Evolutionary conservation across 176 grass and related monocot genomes (phyloP).

Genomic region (Canna indica): DNA sequence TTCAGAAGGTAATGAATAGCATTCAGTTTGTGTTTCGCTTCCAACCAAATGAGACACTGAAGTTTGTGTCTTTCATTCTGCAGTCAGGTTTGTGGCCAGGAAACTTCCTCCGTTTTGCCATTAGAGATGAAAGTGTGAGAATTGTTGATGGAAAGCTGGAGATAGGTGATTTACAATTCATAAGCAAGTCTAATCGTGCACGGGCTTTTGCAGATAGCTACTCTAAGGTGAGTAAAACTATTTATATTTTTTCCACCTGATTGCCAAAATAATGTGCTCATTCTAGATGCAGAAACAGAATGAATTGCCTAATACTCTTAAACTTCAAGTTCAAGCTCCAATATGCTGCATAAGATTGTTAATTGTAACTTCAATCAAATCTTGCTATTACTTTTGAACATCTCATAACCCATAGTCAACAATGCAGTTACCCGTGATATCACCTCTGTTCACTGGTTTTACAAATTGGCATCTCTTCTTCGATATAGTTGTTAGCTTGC

Average conservation of each 20-base stretch:
- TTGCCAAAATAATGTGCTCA: neutral
- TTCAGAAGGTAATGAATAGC: constrained; percentile 56
- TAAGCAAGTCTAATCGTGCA: constrained; percentile 50
- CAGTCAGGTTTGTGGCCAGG: constrained; percentile 58
- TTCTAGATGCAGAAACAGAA: neutral
- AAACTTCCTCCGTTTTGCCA: constrained; percentile 59
- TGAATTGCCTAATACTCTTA: neutral
- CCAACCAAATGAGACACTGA: neutral
- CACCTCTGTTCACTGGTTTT: no score
- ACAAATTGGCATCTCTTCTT: no score
- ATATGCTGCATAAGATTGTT: neutral
- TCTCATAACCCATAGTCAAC: no score
- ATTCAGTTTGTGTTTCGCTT: constrained; percentile 19
- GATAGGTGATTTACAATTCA: constrained; percentile 51
- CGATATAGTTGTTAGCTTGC: no score
- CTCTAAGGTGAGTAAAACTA: constrained; percentile 56
- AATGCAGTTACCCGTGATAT: no score
- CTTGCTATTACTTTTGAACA: no score
- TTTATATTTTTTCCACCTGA: constrained; percentile 1
- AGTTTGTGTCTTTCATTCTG: constrained; percentile 18
- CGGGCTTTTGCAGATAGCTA: constrained; percentile 80
- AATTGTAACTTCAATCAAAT: neutral
- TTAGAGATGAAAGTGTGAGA: constrained; percentile 78
- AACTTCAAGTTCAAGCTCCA: neutral
- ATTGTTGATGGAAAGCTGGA: constrained; percentile 75